phyloP scores from a whole-genome alignment of 768 basidiomycete species.

The Suillus lakei region DNA sequence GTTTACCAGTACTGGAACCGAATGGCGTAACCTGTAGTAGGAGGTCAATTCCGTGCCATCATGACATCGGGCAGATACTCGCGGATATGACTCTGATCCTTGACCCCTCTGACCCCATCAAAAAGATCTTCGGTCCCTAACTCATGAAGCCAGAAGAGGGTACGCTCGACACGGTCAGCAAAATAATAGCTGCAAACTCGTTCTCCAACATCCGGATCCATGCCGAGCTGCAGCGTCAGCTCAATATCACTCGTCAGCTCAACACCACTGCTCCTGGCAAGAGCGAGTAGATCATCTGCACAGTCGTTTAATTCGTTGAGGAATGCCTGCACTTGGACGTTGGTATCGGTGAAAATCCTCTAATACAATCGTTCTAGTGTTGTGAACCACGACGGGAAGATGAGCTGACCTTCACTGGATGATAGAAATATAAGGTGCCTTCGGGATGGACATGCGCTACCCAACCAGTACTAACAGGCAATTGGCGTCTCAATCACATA shows the following conservation, averaged over 20 bases:
- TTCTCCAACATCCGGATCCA: neutral
- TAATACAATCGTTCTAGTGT: constrained; percentile 18
- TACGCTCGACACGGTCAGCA: constrained; percentile 44
- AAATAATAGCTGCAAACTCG: constrained; percentile 45
- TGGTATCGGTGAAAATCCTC: constrained; percentile 45
- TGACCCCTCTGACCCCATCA: neutral
- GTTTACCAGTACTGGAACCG: neutral
- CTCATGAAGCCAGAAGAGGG: constrained; percentile 45
- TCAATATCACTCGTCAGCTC: neutral
- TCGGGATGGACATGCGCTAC: constrained; percentile 51
- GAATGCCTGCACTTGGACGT: neutral
- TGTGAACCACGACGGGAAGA: neutral
- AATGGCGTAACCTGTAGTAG: neutral
- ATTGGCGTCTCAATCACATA: neutral
- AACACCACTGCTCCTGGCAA: neutral
- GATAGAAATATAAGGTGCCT: constrained; percentile 57
- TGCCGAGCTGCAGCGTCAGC: neutral
- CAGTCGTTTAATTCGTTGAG: neutral
- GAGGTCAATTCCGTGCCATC: neutral
- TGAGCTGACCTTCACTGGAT: constrained; percentile 41
- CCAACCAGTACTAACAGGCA: constrained; percentile 39
- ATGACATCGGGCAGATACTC: neutral
- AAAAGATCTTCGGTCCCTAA: neutral
- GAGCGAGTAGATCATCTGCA: neutral
- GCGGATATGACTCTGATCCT: neutral